phyloP scores from a whole-genome alignment of 2,329 filamentous ascomycete genomes.

The Acrodontium crateriforme region DNA sequence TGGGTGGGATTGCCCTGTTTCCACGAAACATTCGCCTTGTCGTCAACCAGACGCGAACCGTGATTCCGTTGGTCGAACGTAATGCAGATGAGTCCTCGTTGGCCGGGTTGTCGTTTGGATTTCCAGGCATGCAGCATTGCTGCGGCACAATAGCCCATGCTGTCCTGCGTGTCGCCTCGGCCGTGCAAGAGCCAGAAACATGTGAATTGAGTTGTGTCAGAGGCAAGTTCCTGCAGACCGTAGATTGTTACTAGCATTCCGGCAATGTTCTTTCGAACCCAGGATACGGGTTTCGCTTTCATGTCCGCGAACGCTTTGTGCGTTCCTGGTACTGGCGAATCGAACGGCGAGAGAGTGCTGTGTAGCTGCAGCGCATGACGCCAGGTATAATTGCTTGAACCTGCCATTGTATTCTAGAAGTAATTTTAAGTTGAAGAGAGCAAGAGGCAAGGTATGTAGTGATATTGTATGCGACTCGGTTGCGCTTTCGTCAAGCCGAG shows the following conservation, averaged over 20 bases:
- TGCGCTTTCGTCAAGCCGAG: too few species aligned
- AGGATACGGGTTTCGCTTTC: slow-evolving; percentile 39
- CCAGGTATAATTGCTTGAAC: slow-evolving; percentile 21
- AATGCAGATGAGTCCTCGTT: slow-evolving; percentile 58
- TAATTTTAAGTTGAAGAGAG: not conserved
- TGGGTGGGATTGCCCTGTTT: slow-evolving; percentile 63
- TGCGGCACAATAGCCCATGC: slow-evolving; percentile 64
- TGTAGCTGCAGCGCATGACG: slow-evolving; percentile 17
- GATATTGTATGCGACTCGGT: too few species aligned
- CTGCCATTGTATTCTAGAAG: slow-evolving; percentile 9
- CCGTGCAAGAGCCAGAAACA: slow-evolving; percentile 90
- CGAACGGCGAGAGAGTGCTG: slow-evolving; percentile 19
- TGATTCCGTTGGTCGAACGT: slow-evolving; percentile 92
- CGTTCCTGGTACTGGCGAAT: slow-evolving; percentile 17
- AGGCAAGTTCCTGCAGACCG: slow-evolving; percentile 60
- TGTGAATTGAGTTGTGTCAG: slow-evolving; percentile 41
- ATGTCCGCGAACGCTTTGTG: slow-evolving; percentile 18
- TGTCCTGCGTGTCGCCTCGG: slow-evolving; percentile 52
- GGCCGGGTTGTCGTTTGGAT: slow-evolving; percentile 21
- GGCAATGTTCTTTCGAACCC: slow-evolving; percentile 54
- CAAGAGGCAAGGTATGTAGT: not conserved
- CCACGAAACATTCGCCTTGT: slow-evolving; percentile 65
- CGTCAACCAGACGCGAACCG: slow-evolving; percentile 55
- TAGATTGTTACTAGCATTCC: slow-evolving; percentile 70
- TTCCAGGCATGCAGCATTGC: slow-evolving; percentile 58